Percentiles rank a stretch among this genome's conserved stretches.
phyloP scores from a whole-genome alignment of 2,329 filamentous ascomycete genomes.

The Mycosphaerella sp. region DNA sequence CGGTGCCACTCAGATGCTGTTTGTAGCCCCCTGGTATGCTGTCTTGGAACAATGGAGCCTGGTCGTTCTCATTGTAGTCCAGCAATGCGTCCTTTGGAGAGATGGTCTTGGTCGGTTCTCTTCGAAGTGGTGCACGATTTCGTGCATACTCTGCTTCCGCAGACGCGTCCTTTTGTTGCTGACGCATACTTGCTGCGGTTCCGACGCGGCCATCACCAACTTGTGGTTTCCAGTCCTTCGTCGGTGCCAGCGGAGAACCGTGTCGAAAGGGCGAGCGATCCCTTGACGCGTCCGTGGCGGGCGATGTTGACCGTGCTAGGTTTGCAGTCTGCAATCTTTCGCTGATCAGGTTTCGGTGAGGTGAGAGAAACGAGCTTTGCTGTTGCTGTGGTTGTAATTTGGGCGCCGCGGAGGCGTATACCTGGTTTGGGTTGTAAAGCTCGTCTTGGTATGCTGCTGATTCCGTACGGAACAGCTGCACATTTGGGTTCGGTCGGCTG shows the following conservation, averaged over 20 bases:
- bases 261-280: constrained; percentile 77
- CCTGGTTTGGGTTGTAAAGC: constrained; percentile 64
- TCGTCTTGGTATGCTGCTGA: constrained; percentile 81
- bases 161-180: constrained; percentile 55
- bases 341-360: constrained; percentile 57
- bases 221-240: constrained; percentile 40
- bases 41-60: constrained; percentile 68
- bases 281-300: constrained; percentile 47
- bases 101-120: constrained; percentile 64
- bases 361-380: constrained; percentile 36
- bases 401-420: constrained; percentile 53
- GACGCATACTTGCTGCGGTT: constrained; percentile 54
- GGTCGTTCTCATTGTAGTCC: constrained; percentile 71
- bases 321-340: constrained; percentile 75
- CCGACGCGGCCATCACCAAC: constrained; percentile 38
- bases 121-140: constrained; percentile 28
- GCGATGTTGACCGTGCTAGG: constrained; percentile 56
- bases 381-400: constrained; percentile 30
- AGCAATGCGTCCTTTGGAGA: constrained; percentile 88
- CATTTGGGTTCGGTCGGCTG: constrained; percentile 53
- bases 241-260: constrained; percentile 48
- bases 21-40: constrained; percentile 33
- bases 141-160: constrained; percentile 42
- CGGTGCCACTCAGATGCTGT: constrained; percentile 30
- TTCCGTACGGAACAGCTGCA: constrained; percentile 65